These are phyloP conservation scores for Xylaria cubensis DNA, from an alignment of 495 filamentous ascomycete genomes.

Conservation along the genomic window DNA sequence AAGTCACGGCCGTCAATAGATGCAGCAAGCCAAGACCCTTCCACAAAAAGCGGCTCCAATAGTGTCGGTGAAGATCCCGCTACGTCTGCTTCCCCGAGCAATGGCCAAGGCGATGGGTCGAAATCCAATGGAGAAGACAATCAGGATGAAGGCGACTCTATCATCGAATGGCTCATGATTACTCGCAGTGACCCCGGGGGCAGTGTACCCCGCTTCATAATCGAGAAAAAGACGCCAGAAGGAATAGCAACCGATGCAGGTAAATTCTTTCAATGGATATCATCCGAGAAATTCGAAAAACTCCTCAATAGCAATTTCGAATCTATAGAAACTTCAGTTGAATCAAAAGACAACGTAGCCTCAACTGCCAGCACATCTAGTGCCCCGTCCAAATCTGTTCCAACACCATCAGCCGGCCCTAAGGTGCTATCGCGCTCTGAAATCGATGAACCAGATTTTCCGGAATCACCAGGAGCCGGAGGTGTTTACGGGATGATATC, in stretches of 20 bases:
- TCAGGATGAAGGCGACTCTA: conserved; percentile 59
- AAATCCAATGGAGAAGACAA: neutral
- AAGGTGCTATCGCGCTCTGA: conserved; percentile 4
- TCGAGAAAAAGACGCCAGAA: conserved; percentile 87
- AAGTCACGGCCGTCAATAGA: conserved; percentile 45
- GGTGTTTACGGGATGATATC: conserved; percentile 60
- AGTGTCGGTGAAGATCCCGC: conserved; percentile 40
- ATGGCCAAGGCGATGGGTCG: conserved; percentile 14
- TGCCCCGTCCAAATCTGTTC: neutral
- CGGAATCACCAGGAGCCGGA: conserved; percentile 54
- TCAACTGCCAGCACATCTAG: conserved; percentile 18
- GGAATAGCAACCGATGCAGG: conserved; percentile 82
- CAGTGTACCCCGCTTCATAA: conserved; percentile 90
- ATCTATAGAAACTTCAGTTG: conserved; percentile 28
- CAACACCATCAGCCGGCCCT: neutral
- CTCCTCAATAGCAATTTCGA: conserved; percentile 38
- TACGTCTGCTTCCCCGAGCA: conserved; percentile 27
- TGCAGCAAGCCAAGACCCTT: conserved; percentile 35
- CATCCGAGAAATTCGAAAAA: conserved; percentile 57
- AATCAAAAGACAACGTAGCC: conserved; percentile 19
- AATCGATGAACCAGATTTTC: conserved; percentile 18
- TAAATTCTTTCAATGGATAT: conserved; percentile 88
- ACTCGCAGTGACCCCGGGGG: conserved; percentile 94
- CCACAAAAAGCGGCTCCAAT: conserved; percentile 28
- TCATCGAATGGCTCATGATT: conserved; percentile 95